Evolutionary conservation across 495 filamentous ascomycete genomes (phyloP).

Genomic region (Neohortaea acidophila): DNA sequence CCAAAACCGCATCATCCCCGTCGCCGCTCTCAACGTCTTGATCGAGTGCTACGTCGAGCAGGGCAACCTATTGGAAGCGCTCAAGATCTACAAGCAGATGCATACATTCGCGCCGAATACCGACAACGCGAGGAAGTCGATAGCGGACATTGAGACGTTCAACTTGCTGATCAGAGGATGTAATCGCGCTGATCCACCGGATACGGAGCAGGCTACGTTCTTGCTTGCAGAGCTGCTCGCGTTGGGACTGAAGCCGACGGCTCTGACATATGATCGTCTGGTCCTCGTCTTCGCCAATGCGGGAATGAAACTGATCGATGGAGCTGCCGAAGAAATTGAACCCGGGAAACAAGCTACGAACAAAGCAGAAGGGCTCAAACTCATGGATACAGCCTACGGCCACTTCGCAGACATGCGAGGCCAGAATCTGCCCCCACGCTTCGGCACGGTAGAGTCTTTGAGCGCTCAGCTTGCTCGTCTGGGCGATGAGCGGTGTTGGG

Average conservation of each 20-base stretch:
- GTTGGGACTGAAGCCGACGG: slow-evolving; percentile 42
- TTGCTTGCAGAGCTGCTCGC: slow-evolving; percentile 59
- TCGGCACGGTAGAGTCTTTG: slow-evolving; percentile 12
- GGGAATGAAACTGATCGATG: slow-evolving; percentile 34
- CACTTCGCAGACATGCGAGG: slow-evolving; percentile 13
- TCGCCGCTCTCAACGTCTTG: slow-evolving; percentile 45
- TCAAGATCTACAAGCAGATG: slow-evolving; percentile 57
- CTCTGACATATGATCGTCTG: slow-evolving; percentile 50
- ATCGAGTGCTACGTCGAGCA: slow-evolving; percentile 38
- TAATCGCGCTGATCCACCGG: slow-evolving; percentile 25
- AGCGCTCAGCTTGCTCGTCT: slow-evolving; percentile 4
- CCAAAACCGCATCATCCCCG: slow-evolving; percentile 33
- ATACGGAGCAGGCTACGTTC: slow-evolving; percentile 39
- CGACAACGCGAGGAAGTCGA: neutral
- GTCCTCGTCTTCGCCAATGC: slow-evolving; percentile 46
- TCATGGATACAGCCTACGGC: slow-evolving; percentile 13
- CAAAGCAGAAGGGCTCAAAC: slow-evolving; percentile 6
- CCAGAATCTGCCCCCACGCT: slow-evolving; percentile 9
- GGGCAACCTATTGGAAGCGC: slow-evolving; percentile 35
- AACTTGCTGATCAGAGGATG: slow-evolving; percentile 53
- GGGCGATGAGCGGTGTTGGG: slow-evolving; percentile 15
- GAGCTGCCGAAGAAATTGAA: slow-evolving; percentile 23
- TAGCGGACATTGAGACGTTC: slow-evolving; percentile 41
- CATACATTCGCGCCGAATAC: slow-evolving; percentile 40
- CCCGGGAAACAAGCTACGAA: neutral